Percentiles rank a stretch among this genome's conserved stretches.
Evolutionary conservation across 371 early-diverging fungal species (phyloP).

Genomic region (Mucor piriformis): DNA sequence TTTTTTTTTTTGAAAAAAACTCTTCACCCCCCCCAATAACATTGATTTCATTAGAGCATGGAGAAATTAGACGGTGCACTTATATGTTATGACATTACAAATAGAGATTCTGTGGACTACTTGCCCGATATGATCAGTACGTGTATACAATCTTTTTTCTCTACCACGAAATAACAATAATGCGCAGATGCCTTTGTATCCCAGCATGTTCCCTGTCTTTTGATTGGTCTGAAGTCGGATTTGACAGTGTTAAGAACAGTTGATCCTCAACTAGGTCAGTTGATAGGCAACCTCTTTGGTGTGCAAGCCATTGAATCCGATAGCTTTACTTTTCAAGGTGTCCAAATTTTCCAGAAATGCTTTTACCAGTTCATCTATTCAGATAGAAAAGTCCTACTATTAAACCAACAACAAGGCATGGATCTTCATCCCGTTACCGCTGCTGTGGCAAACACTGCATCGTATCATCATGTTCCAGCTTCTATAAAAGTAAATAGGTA

Average conservation of each 20-base stretch:
- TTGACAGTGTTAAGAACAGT: slow-evolving; percentile 28
- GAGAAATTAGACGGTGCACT: slow-evolving; percentile 31
- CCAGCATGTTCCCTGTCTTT: slow-evolving; percentile 35
- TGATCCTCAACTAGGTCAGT: slow-evolving; percentile 31
- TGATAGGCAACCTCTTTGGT: slow-evolving; percentile 37
- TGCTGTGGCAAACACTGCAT: too few relatives aligned
- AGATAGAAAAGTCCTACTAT: not conserved
- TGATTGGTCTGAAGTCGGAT: slow-evolving; percentile 43
- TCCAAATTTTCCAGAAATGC: slow-evolving; percentile 8
- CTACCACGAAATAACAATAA: not conserved
- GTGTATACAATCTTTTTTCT: not conserved
- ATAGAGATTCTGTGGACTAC: slow-evolving; percentile 40
- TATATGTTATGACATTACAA: slow-evolving; percentile 42
- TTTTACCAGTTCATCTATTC: slow-evolving; percentile 15
- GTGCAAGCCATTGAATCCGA: slow-evolving; percentile 31
- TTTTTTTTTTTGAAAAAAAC: not conserved
- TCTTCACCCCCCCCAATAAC: not conserved
- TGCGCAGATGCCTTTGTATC: slow-evolving; percentile 26
- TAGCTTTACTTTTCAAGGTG: slow-evolving; percentile 25
- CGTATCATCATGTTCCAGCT: too few relatives aligned
- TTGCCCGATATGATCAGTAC: slow-evolving; percentile 44
- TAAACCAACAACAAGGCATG: not conserved
- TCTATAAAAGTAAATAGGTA: too few relatives aligned
- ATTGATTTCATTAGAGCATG: slow-evolving; percentile 16
- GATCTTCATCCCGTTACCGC: not conserved